These are phyloP conservation scores for Dryas alaskensis DNA, from an alignment of 306 rosid species.

Conservation along the genomic window DNA sequence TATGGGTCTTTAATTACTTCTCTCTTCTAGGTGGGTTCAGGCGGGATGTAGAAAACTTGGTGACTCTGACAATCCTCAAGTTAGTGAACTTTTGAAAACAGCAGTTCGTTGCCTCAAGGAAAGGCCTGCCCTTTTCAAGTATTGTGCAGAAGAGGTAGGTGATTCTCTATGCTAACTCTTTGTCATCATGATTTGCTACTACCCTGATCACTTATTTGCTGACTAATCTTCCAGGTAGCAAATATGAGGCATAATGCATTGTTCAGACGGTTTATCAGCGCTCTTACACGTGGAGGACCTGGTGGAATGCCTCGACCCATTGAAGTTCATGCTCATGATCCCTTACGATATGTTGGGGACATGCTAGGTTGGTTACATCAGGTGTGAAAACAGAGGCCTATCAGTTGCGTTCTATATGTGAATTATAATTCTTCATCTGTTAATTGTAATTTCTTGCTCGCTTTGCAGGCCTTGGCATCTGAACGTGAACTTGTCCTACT, in stretches of 20 bases:
- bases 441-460: slow-evolving; percentile 14
- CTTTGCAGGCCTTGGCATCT: slow-evolving; percentile 89
- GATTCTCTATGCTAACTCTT: slow-evolving; percentile 14
- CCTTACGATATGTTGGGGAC: slow-evolving; percentile 90
- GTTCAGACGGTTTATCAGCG: slow-evolving; percentile 92
- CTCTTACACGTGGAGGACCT: slow-evolving; percentile 98
- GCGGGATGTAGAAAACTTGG: slow-evolving; percentile 87
- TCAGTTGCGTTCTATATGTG: slow-evolving; percentile 13
- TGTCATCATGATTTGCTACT: neutral
- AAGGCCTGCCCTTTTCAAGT: slow-evolving; percentile 92
- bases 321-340: slow-evolving; percentile 99
- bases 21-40: slow-evolving; percentile 89
- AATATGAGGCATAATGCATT: slow-evolving; percentile 96
- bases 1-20: slow-evolving; percentile 14
- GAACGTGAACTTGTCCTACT: slow-evolving; percentile 87
- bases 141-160: slow-evolving; percentile 99
- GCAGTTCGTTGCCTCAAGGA: slow-evolving; percentile 94
- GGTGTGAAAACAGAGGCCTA: slow-evolving; percentile 40
- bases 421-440: slow-evolving; percentile 6
- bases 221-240: slow-evolving; percentile 62
- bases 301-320: slow-evolving; percentile 99
- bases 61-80: slow-evolving; percentile 91
- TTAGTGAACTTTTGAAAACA: slow-evolving; percentile 73
- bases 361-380: slow-evolving; percentile 99
- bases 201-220: slow-evolving; percentile 10